Evolutionary conservation across 2,329 filamentous ascomycete genomes (phyloP).

Genomic region (Colletotrichum tabaci): DNA sequence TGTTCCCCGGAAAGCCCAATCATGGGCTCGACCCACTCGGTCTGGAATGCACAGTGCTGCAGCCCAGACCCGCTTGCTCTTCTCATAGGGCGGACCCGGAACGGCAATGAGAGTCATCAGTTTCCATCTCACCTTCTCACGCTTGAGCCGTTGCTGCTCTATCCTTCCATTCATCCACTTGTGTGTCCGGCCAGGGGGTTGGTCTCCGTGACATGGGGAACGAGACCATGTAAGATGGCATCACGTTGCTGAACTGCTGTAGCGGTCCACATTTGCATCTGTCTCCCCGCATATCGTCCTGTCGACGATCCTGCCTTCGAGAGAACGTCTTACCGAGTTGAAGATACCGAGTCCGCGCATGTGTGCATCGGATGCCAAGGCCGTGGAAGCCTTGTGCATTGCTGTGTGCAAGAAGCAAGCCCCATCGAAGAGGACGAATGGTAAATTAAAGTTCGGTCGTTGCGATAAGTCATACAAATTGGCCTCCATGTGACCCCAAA

Average conservation of each 20-base stretch:
- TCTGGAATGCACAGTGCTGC: constrained; percentile 48
- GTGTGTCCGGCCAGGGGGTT: constrained; percentile 6
- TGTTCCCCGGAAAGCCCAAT: constrained; percentile 40
- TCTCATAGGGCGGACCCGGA: constrained; percentile 46
- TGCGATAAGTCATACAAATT: neutral
- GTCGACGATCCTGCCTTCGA: neutral
- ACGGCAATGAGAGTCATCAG: constrained; percentile 46
- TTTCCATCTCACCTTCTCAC: constrained; percentile 10
- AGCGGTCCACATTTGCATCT: constrained; percentile 16
- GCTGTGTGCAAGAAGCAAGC: neutral
- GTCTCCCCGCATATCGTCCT: constrained; percentile 11
- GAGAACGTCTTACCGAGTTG: neutral
- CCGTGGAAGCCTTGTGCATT: neutral
- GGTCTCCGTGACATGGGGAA: neutral
- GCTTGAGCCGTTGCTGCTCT: constrained; percentile 13
- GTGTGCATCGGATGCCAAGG: neutral
- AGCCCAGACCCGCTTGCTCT: constrained; percentile 40
- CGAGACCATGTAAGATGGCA: constrained; percentile 38
- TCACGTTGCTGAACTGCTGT: constrained; percentile 33
- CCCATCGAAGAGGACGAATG: neutral
- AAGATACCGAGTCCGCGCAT: neutral
- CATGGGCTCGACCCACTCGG: constrained; percentile 46
- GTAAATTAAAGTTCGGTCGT: neutral
- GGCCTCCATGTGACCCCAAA: neutral
- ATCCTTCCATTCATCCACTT: neutral